These are phyloP conservation scores for Pisolithus microcarpus DNA, from an alignment of 768 basidiomycete genomes.

Conservation along the genomic window DNA sequence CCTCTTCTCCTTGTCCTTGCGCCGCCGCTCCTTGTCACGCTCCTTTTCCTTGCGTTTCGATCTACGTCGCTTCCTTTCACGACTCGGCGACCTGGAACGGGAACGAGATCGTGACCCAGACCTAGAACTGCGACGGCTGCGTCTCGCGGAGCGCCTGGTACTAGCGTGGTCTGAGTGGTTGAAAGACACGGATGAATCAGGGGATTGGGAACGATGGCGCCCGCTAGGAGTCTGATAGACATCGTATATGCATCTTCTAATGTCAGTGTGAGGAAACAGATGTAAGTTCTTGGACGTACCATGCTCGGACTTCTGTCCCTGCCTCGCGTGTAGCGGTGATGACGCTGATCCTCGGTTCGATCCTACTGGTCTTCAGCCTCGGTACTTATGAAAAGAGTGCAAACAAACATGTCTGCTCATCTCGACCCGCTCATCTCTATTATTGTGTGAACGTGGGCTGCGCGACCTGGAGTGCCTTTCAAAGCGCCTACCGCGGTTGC, in stretches of 20 bases:
- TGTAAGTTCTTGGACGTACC: slow-evolving; percentile 15
- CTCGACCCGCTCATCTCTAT: neutral
- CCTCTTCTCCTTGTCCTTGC: slow-evolving; percentile 28
- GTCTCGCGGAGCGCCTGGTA: slow-evolving; percentile 10
- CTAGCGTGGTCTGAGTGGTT: slow-evolving; percentile 1
- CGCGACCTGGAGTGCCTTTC: slow-evolving; percentile 19
- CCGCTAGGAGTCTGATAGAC: slow-evolving; percentile 16
- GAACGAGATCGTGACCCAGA: slow-evolving; percentile 20
- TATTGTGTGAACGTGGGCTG: slow-evolving; percentile 10
- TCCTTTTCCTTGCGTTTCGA: slow-evolving; percentile 19
- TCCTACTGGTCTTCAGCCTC: slow-evolving; percentile 2
- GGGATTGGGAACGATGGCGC: slow-evolving; percentile 15
- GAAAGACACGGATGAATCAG: slow-evolving; percentile 11
- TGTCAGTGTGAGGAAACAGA: slow-evolving; percentile 12
- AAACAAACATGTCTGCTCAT: slow-evolving; percentile 6
- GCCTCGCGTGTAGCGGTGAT: slow-evolving; percentile 1
- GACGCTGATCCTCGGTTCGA: slow-evolving; percentile 3
- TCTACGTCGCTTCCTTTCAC: slow-evolving; percentile 18
- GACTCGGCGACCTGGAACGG: slow-evolving; percentile 23
- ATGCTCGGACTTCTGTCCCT: slow-evolving; percentile 19
- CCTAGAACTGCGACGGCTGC: slow-evolving; percentile 5
- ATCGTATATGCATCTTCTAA: slow-evolving; percentile 19
- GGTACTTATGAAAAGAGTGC: neutral
- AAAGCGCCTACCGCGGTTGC: slow-evolving; percentile 3
- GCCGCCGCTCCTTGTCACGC: slow-evolving; percentile 33